Base-by-base conservation (phyloP, 257 asterid genomes). In the Ilex aquifolium region DNA sequence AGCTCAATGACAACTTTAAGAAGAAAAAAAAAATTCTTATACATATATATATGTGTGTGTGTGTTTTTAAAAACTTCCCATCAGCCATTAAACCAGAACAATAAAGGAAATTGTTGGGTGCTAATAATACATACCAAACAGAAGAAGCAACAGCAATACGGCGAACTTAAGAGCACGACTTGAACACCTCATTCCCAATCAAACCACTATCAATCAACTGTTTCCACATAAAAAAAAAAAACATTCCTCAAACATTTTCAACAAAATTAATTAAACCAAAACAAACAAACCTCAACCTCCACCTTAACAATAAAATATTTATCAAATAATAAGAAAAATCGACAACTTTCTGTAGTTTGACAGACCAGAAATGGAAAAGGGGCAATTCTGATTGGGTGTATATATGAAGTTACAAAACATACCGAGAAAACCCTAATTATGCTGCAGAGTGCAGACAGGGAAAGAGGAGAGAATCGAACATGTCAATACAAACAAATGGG, bases 111-210 rank as follows among this genome's bases (percentile, higher is more conserved):
- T 17, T 53, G 57, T 53, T 4, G 14, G 30, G 54, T 49, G 17
- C 17, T 49, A 15, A 61, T 30, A 61, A 59, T 63, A 75, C 82
- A 63, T 76, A 88, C 97, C 93, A 72, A 76, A 66, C 29, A 82
- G 63, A 61, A 83, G 74, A 74, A 90, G 80, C 73, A 76, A 65
- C 72, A 81, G 66, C 49, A 76, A 56, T 61, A 75, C 56, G 62
- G 77, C 71, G 61, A 76, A 66, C 68, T 70, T 66, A 44, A 72
- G 63, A 65, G 55, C 51, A 69, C 64, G 58, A 40, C 27, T 64
- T 67, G 50, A 68, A 72, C 74, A 74, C 83, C 77, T 80, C 91
- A 83, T 81, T 63, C 67, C 64, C 79, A 69, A 70, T 65, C 70
- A n/a, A 31, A 57, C 48, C 79, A 70, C 61, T 59, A 49, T 58